Conservation (phyloP, 495 filamentous ascomycete species). For the Lophiostoma macrostomum region DNA sequence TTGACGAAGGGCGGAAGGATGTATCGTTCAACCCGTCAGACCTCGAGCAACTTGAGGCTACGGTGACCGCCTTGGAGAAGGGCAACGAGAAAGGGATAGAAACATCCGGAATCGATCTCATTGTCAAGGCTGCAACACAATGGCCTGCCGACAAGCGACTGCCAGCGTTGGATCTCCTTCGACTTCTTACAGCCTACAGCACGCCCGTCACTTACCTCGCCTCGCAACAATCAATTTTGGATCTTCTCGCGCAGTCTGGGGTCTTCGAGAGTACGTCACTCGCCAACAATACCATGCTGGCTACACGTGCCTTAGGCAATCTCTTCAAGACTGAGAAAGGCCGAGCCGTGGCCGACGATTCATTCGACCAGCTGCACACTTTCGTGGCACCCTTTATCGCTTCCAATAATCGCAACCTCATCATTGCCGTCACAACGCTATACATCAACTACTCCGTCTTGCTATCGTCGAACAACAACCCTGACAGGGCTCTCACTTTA, state of each 20-base stretch:
- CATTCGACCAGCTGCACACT: conserved; percentile 51
- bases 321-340: conserved; percentile 76
- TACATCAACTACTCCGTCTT: conserved; percentile 76
- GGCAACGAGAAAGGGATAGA: conserved; percentile 38
- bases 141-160: conserved; percentile 80
- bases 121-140: conserved; percentile 63
- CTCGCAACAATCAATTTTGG: conserved; percentile 49
- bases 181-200: conserved; percentile 66
- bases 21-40: conserved; percentile 70
- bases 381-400: conserved; percentile 38
- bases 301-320: conserved; percentile 78
- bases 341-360: conserved; percentile 55
- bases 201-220: conserved; percentile 57
- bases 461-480: conserved; percentile 45
- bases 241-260: conserved; percentile 50
- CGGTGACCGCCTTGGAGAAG: conserved; percentile 55
- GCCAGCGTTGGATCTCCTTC: conserved; percentile 80
- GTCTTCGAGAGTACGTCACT: conserved; percentile 54
- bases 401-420: conserved; percentile 72
- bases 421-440: conserved; percentile 76
- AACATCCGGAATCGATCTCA: conserved; percentile 52
- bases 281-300: conserved; percentile 82
- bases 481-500: conserved; percentile 57
- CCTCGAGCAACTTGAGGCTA: conserved; percentile 52
- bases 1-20: conserved; percentile 67